Evolutionary conservation across 2,329 filamentous ascomycete genomes (phyloP).

Genomic region (Stemphylium beticola): DNA sequence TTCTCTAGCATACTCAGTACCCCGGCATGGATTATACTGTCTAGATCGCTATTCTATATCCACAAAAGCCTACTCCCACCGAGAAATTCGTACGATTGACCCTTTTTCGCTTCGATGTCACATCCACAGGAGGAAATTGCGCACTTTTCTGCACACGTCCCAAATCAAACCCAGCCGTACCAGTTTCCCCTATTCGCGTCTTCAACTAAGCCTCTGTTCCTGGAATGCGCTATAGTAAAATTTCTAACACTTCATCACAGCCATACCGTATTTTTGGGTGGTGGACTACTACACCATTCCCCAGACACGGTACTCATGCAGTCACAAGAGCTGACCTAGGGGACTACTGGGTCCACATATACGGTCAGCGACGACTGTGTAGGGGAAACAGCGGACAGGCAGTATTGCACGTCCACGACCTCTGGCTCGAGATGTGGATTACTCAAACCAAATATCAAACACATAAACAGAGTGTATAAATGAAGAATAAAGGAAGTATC

Average conservation of each 20-base stretch:
- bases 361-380: slow-evolving; percentile 9
- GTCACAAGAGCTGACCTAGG: slow-evolving; percentile 14
- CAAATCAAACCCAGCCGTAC: too few species aligned
- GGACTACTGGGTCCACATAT: slow-evolving; percentile 18
- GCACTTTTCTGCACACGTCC: too few species aligned
- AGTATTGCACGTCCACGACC: not conserved
- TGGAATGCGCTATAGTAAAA: not conserved
- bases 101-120: too few species aligned
- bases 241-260: not conserved
- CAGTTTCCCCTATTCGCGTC: too few species aligned
- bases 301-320: slow-evolving; percentile 11
- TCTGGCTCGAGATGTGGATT: slow-evolving; percentile 25
- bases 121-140: too few species aligned
- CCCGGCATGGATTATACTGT: too few species aligned
- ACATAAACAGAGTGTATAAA: not conserved
- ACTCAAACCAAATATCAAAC: slow-evolving; percentile 8
- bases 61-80: too few species aligned
- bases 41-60: too few species aligned
- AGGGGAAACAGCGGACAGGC: not conserved
- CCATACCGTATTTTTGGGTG: slow-evolving; percentile 18
- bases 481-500: too few species aligned
- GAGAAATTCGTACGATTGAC: too few species aligned
- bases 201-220: not conserved
- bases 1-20: too few species aligned
- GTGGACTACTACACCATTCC: slow-evolving; percentile 8